phyloP scores from a whole-genome alignment of 495 filamentous ascomycete species.

The Xylaria scruposa region DNA sequence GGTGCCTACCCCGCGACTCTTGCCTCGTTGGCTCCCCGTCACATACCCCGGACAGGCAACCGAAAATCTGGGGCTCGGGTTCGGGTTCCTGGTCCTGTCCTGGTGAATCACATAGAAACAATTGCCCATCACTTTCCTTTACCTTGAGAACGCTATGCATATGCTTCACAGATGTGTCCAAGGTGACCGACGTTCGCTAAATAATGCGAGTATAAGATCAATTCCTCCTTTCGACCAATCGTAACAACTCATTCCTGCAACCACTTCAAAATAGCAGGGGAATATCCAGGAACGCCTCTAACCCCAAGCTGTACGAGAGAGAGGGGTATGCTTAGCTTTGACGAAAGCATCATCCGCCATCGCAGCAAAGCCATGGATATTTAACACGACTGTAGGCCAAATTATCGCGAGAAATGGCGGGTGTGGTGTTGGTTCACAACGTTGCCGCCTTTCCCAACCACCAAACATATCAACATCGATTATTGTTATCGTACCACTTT shows the following conservation, averaged over 20 bases:
- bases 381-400: background rate
- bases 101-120: slow-evolving; percentile 16
- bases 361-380: background rate
- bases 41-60: slow-evolving; percentile 9
- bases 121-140: slow-evolving; percentile 18
- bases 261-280: background rate
- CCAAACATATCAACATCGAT: background rate
- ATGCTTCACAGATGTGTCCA: background rate
- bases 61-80: slow-evolving; percentile 24
- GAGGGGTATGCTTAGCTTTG: background rate
- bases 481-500: background rate
- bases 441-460: background rate
- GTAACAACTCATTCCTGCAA: slow-evolving; percentile 1
- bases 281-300: background rate
- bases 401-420: background rate
- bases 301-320: background rate
- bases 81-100: too few relatives aligned
- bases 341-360: background rate
- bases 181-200: background rate
- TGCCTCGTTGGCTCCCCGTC: background rate
- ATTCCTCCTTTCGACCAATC: slow-evolving; percentile 11
- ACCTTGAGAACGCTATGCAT: background rate
- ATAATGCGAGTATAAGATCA: background rate
- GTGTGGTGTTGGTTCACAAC: background rate
- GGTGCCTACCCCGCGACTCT: background rate